Conservation (phyloP, 2,329 filamentous ascomycete species). For the Lasiodiplodia sp. region DNA sequence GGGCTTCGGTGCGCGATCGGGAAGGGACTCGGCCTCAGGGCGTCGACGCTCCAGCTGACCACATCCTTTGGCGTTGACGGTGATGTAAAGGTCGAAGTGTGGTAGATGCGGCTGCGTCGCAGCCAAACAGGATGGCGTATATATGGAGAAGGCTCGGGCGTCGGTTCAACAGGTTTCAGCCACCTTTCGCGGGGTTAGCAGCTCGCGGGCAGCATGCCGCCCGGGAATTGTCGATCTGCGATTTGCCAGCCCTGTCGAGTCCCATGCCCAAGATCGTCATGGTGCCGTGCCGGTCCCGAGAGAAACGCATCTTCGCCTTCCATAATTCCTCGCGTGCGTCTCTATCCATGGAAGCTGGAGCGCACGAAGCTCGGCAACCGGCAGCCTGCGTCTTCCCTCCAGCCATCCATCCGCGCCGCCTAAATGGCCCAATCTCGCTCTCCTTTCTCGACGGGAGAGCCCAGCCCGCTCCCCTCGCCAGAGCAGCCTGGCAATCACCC, state of each 20-base stretch:
- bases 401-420: not conserved
- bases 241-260: slow-evolving; percentile 15
- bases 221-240: not conserved
- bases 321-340: not conserved
- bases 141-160: not conserved
- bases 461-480: not conserved
- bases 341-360: not conserved
- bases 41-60: slow-evolving; percentile 21
- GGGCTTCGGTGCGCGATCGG: not conserved
- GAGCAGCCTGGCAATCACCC: slow-evolving; percentile 1
- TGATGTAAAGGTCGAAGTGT: slow-evolving; percentile 9
- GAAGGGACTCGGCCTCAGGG: not conserved
- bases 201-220: slow-evolving; percentile 1
- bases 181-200: not conserved
- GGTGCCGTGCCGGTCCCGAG: slow-evolving; percentile 10
- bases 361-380: slow-evolving; percentile 11
- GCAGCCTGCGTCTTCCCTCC: not conserved
- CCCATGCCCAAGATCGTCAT: slow-evolving; percentile 16
- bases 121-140: not conserved
- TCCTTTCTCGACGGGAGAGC: not conserved
- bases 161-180: slow-evolving; percentile 7
- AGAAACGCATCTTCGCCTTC: not conserved
- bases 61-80: not conserved
- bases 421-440: not conserved
- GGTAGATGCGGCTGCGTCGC: not conserved